Evolutionary conservation across 805 yeast genomes (phyloP).

Genomic region (Blastobotrys mokoenaii): DNA sequence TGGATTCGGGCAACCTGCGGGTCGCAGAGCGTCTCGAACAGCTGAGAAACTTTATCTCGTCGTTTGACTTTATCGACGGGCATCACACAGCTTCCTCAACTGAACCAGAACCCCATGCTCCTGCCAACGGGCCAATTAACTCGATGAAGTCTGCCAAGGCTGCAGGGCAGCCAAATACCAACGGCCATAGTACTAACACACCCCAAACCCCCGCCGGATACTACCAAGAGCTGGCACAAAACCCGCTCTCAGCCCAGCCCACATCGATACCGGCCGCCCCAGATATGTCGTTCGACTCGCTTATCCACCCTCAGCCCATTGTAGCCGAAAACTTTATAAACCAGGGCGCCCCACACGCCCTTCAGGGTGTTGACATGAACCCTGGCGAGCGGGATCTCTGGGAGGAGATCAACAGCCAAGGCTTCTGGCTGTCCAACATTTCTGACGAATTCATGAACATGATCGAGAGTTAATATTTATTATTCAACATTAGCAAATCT

Average conservation of each 20-base stretch:
- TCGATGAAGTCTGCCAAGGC: too few relatives aligned
- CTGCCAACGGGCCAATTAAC: not conserved
- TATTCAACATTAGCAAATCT: too few relatives aligned
- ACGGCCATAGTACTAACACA: too few relatives aligned
- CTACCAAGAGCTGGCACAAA: too few relatives aligned
- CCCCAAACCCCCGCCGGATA: too few relatives aligned
- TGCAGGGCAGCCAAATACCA: too few relatives aligned
- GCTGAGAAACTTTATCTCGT: slow-evolving; percentile 9
- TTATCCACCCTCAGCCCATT: not conserved
- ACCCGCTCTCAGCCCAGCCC: too few relatives aligned
- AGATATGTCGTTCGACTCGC: not conserved
- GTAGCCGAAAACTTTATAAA: not conserved
- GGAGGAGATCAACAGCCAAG: slow-evolving; percentile 14
- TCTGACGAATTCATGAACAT: slow-evolving; percentile 13
- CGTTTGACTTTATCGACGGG: slow-evolving; percentile 12
- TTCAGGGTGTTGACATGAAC: not conserved
- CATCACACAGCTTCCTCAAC: not conserved
- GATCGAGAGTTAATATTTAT: slow-evolving; percentile 1
- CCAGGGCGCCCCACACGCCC: not conserved
- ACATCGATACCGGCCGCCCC: not conserved
- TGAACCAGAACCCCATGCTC: too few relatives aligned
- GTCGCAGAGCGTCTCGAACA: slow-evolving; percentile 14
- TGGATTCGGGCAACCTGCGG: slow-evolving; percentile 13
- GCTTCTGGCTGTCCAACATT: slow-evolving; percentile 14
- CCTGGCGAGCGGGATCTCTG: slow-evolving; percentile 11